Percentiles rank a stretch among this genome's conserved stretches.
Conservation (phyloP, 164 flowering plant species). For the Kingdonia uniflora region DNA sequence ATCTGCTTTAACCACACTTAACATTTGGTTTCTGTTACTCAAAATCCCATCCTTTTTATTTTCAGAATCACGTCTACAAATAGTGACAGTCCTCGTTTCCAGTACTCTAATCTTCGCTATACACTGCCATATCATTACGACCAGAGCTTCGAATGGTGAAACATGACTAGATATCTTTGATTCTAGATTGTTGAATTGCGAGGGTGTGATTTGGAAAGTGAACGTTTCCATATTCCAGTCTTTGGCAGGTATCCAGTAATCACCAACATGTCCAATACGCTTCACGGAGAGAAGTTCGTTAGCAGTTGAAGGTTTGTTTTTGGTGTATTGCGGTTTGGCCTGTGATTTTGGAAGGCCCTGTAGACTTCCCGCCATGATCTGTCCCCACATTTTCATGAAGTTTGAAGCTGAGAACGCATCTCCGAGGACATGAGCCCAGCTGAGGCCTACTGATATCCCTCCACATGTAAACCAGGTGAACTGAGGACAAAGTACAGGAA, state of each 20-base stretch:
- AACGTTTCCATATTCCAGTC: constrained; percentile 30
- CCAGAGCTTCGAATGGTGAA: constrained; percentile 34
- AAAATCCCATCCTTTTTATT: constrained; percentile 14
- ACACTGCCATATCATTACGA: constrained; percentile 55
- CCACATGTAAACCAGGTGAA: constrained; percentile 72
- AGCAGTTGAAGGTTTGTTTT: constrained; percentile 3
- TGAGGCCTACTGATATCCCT: constrained; percentile 61
- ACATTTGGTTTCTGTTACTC: constrained; percentile 24
- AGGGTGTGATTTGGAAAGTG: constrained; percentile 28
- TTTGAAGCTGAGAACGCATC: constrained; percentile 48
- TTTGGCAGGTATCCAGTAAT: constrained; percentile 31
- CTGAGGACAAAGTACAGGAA: constrained; percentile 18
- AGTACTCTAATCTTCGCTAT: constrained; percentile 27
- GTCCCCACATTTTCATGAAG: constrained; percentile 49
- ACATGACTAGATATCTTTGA: constrained; percentile 13
- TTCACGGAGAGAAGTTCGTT: constrained; percentile 23
- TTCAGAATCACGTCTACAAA: constrained; percentile 18
- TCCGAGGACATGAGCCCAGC: constrained; percentile 75
- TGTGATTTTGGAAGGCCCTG: constrained; percentile 6
- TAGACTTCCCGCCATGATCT: constrained; percentile 23
- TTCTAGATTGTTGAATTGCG: constrained; percentile 23
- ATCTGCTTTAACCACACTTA: constrained; percentile 36
- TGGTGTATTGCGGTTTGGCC: constrained; percentile 4
- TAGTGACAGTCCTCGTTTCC: constrained; percentile 28
- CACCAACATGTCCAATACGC: constrained; percentile 35